Evolutionary conservation across 805 yeast genomes (phyloP).

Genomic region (Yarrowia alimentaria): DNA sequence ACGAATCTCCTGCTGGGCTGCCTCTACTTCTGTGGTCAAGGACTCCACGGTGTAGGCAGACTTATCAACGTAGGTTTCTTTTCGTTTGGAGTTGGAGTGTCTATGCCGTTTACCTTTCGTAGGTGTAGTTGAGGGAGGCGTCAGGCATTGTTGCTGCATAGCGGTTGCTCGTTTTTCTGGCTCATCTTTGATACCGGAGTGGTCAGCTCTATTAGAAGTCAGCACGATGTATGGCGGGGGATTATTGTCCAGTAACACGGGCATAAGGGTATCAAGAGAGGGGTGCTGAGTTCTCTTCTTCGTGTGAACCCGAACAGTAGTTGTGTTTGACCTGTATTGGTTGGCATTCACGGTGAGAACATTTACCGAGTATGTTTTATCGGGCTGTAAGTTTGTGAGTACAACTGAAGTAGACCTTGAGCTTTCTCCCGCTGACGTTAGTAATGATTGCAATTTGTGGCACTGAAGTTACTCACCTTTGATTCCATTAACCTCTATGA

Average conservation of each 20-base stretch:
- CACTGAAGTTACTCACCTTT: too few species aligned
- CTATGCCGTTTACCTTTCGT: conserved; percentile 20
- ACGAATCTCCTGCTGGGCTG: conserved; percentile 39
- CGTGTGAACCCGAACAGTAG: conserved; percentile 36
- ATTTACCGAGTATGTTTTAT: conserved; percentile 38
- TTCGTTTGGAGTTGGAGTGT: conserved; percentile 28
- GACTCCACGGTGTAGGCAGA: conserved; percentile 39
- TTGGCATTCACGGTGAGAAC: conserved; percentile 39
- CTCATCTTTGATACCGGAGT: background rate
- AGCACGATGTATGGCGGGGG: background rate
- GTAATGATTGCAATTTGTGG: too few species aligned
- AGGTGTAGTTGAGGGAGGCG: background rate
- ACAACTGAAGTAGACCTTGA: conserved; percentile 37
- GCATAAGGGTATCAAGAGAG: conserved; percentile 33
- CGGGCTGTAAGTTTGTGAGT: conserved; percentile 39
- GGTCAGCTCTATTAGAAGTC: background rate
- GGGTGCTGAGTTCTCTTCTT: conserved; percentile 34
- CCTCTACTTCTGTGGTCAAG: conserved; percentile 40
- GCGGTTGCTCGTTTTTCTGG: too few species aligned
- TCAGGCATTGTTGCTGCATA: too few species aligned
- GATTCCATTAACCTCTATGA: conserved; percentile 40
- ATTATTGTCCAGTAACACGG: conserved; percentile 5
- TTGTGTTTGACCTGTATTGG: conserved; percentile 35
- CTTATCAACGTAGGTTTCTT: conserved; percentile 21
- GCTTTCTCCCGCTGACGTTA: conserved; percentile 42